Evolutionary conservation across 441 rosid genomes (phyloP).

Genomic region (Dalechampia spathulata): DNA sequence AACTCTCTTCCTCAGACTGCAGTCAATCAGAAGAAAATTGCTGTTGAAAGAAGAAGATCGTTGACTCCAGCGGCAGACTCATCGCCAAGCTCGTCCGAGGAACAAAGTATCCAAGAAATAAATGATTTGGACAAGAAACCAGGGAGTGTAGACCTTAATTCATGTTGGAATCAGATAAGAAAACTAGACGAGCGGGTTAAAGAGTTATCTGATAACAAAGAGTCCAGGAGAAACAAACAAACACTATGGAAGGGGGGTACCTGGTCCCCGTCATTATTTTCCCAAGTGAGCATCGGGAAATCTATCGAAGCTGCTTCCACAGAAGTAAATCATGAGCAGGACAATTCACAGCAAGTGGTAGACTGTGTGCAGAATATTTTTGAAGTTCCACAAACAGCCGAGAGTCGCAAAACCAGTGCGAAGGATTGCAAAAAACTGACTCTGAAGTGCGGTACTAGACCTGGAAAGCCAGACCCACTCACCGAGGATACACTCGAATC

Average conservation of each 20-base stretch:
- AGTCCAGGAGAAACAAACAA: conserved; percentile 22
- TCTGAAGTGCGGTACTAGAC: conserved; percentile 28
- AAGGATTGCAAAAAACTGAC: conserved; percentile 12
- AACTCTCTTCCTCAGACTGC: conserved; percentile 26
- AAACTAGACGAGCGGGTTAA: conserved; percentile 35
- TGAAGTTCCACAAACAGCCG: conserved; percentile 44
- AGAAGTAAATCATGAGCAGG: conserved; percentile 32
- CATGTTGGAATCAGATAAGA: conserved; percentile 42
- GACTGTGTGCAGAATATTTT: conserved; percentile 46
- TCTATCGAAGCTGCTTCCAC: conserved; percentile 13
- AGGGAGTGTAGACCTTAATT: conserved; percentile 20
- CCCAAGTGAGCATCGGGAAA: conserved; percentile 30
- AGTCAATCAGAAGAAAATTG: conserved; percentile 7
- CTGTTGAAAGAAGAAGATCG: conserved; percentile 17
- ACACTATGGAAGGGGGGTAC: conserved; percentile 27
- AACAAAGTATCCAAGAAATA: conserved; percentile 7
- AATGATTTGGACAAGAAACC: conserved; percentile 21
- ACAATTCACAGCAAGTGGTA: conserved; percentile 12
- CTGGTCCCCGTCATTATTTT: conserved; percentile 29
- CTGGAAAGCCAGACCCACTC: conserved; percentile 27
- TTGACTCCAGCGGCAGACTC: conserved; percentile 9
- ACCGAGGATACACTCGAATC: conserved; percentile 14
- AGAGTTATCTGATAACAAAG: conserved; percentile 39
- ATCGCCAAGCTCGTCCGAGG: conserved; percentile 16
- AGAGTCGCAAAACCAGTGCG: conserved; percentile 18